Percentiles rank a stretch among this genome's conserved stretches.
Evolutionary conservation across 2,329 filamentous ascomycete species (phyloP).

Genomic region (Fusarium ambrosium): DNA sequence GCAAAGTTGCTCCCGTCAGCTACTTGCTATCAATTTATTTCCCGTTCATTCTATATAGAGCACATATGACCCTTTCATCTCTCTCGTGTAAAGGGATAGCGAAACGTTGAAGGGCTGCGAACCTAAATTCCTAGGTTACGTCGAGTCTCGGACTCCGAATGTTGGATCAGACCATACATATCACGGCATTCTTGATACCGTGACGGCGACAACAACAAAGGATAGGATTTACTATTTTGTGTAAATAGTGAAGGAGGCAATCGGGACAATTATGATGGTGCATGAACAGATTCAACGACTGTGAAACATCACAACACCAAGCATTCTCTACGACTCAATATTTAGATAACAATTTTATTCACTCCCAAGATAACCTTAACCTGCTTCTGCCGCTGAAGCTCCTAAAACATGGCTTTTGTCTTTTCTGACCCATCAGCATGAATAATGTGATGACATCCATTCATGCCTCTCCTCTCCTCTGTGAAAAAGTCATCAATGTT

Average conservation of each 20-base stretch:
- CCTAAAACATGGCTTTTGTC: constrained; percentile 36
- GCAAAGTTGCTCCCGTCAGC: neutral
- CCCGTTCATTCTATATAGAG: neutral
- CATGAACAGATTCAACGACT: neutral
- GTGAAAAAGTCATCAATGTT: neutral
- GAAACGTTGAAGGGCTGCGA: neutral
- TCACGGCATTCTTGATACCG: neutral
- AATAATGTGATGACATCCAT: neutral
- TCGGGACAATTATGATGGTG: neutral
- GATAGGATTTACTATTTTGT: neutral
- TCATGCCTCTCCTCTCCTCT: constrained; percentile 1
- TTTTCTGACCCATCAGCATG: constrained; percentile 10
- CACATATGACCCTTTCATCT: neutral
- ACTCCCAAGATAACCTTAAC: constrained; percentile 22
- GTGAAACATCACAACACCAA: neutral
- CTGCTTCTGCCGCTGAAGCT: constrained; percentile 10
- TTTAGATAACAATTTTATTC: constrained; percentile 24
- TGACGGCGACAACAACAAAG: too few species aligned
- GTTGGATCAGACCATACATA: neutral
- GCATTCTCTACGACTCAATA: neutral
- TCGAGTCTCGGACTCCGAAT: neutral
- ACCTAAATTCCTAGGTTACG: neutral
- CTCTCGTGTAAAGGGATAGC: neutral
- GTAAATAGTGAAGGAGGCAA: neutral
- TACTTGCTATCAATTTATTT: neutral